A percentile compares a stretch with the other conserved stretches of the same genome.
These are phyloP conservation scores for Thoreauomyces humboldtii DNA, from an alignment of 192 early-diverging fungal species.

Conservation along the genomic window DNA sequence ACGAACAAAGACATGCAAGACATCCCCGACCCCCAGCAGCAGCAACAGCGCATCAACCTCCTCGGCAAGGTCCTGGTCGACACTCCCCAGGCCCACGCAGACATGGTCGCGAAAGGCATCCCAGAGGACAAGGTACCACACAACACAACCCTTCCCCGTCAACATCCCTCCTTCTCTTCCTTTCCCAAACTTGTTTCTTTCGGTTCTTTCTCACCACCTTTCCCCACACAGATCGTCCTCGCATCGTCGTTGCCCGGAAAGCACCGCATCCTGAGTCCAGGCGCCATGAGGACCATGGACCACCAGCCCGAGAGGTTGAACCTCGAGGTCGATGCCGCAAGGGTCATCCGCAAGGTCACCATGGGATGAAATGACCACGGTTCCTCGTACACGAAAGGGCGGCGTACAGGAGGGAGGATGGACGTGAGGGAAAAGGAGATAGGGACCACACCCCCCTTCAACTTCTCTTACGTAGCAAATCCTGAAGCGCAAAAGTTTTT, in stretches of 20 bases:
- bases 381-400: too few species aligned
- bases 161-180: not conserved
- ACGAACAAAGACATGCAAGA: too few species aligned
- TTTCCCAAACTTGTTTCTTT: not conserved
- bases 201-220: not conserved
- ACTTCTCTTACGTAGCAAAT: too few species aligned
- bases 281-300: slow-evolving; percentile 47
- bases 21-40: too few species aligned
- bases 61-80: too few species aligned
- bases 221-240: slow-evolving; percentile 28
- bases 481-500: too few species aligned
- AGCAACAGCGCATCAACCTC: too few species aligned
- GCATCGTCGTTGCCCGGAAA: slow-evolving; percentile 37
- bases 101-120: slow-evolving; percentile 2
- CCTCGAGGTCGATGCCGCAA: slow-evolving; percentile 34
- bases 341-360: slow-evolving; percentile 36
- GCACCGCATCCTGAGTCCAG: slow-evolving; percentile 38
- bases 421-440: too few species aligned
- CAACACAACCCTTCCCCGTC: not conserved
- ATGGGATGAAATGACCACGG: slow-evolving; percentile 46
- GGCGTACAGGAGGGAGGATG: too few species aligned
- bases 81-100: not conserved
- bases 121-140: slow-evolving; percentile 2
- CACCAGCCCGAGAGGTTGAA: slow-evolving; percentile 45
- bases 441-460: too few species aligned